phyloP scores from a whole-genome alignment of 2,329 filamentous ascomycete species.

The Polychaeton citri region DNA sequence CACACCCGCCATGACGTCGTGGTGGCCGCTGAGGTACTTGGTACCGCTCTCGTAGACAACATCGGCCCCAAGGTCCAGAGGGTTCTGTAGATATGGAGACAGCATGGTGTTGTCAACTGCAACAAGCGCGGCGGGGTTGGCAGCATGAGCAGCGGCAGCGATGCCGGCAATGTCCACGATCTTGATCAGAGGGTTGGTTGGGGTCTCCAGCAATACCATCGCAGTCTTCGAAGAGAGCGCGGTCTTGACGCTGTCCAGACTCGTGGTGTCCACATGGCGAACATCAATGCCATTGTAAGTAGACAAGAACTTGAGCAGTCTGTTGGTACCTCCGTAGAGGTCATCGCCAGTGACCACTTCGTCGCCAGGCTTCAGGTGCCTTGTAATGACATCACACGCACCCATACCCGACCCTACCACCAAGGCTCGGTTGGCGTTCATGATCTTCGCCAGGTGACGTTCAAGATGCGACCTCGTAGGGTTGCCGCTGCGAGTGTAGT shows the following conservation, averaged over 20 bases:
- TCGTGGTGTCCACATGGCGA: conserved; percentile 90
- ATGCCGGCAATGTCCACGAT: conserved; percentile 85
- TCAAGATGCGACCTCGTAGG: conserved; percentile 93
- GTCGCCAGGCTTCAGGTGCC: conserved; percentile 79
- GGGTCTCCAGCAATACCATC: conserved; percentile 92
- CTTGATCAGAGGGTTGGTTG: conserved; percentile 96
- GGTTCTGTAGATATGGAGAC: conserved; percentile 85
- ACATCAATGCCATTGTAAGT: conserved; percentile 84
- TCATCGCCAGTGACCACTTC: conserved; percentile 97
- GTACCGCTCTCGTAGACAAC: conserved; percentile 96
- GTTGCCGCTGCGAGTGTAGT: conserved; percentile 96
- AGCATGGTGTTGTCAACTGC: conserved; percentile 99
- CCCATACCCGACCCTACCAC: conserved; percentile 97
- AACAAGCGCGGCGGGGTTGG: conserved; percentile 67
- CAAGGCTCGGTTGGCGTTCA: conserved; percentile 82
- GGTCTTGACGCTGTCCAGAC: conserved; percentile 53
- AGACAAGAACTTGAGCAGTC: conserved; percentile 81
- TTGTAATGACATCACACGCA: conserved; percentile 88
- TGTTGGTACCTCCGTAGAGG: conserved; percentile 88
- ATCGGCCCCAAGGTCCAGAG: conserved; percentile 85
- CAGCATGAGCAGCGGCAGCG: conserved; percentile 59
- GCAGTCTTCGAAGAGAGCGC: conserved; percentile 69
- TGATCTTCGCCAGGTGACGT: conserved; percentile 95
- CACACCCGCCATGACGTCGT: conserved; percentile 97
- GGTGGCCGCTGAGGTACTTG: conserved; percentile 94